Evolutionary conservation across 495 filamentous ascomycete genomes (phyloP), one percentile per base, ranked within the genome.

Genomic region (Hypoxylon fuscum): DNA sequence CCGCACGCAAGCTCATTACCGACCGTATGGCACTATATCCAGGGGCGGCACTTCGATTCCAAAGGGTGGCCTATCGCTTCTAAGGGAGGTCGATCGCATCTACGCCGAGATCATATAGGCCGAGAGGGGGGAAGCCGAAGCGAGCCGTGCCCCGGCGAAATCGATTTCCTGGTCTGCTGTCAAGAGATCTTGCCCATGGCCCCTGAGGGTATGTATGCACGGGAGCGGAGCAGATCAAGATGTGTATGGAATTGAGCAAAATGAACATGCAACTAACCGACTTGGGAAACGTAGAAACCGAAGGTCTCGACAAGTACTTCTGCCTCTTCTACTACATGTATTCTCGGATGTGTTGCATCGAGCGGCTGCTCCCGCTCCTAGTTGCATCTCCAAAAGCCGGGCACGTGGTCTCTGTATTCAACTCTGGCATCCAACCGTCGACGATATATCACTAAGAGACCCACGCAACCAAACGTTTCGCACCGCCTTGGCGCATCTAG

Each of bases 251-350:
- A 27, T 5, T 35, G 7, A 52, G 1, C 23, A n/a, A 43, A 22
- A 17, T 14, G 20, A 38, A 40, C 31, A 46, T 10, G 23, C 14
- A 41, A 45, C 52, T 51, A 17, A 56, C 38, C 31, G 32, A 34
- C 5, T 35, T 22, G 46, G 20, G 23, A 4, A 21, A 47, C n/a
- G n/a, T 20, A 69, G 69, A 70, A 21, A 68, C 62, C 20, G 71
- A 70, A 37, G 66, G 66, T 32, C 54, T 70, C 35, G 66, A 68
- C 31, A 52, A 49, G 40, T 50, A 55, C 29, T 55, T 62, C 55
- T 55, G 50, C 20, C 56, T 72, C n/a, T 43, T 57, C 34, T 70
- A 68, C 40, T 72, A 65, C 38, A n/a, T n/a, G n/a, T n/a, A n/a
- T n/a, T 72, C 69, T 10, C 62, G 70, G 41, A 60, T 63, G 48